Evolutionary conservation across 1,139 yeast species (phyloP).

Genomic region (Geotrichum histeridarum): DNA sequence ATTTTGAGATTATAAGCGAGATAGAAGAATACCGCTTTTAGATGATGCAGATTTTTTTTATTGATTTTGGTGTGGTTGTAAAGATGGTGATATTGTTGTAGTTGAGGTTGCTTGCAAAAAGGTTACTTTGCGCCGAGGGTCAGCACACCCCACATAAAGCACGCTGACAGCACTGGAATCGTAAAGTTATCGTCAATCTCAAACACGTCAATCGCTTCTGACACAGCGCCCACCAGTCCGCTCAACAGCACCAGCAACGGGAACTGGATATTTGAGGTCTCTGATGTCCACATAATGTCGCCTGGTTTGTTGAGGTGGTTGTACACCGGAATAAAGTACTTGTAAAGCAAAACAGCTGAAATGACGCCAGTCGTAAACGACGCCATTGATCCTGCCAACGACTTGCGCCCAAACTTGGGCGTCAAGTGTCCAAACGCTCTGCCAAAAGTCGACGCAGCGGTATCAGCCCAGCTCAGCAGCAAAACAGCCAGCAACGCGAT

Average conservation of each 20-base stretch:
- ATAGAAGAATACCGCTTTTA: too few species aligned
- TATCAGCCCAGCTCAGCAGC: constrained; percentile 92
- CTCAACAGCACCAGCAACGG: constrained; percentile 51
- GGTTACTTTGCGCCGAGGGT: constrained; percentile 20
- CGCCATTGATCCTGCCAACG: constrained; percentile 84
- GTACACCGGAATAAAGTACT: constrained; percentile 61
- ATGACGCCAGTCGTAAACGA: constrained; percentile 72
- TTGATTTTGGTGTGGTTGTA: too few species aligned
- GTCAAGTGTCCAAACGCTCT: constrained; percentile 78
- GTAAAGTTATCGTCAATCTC: constrained; percentile 89
- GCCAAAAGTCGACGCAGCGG: constrained; percentile 94
- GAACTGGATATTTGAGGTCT: constrained; percentile 53
- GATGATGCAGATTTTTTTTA: too few species aligned
- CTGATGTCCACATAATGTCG: constrained; percentile 61
- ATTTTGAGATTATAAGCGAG: too few species aligned
- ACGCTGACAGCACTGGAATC: constrained; percentile 79
- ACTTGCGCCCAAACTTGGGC: constrained; percentile 69
- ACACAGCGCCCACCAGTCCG: constrained; percentile 74
- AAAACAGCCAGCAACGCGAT: constrained; percentile 69
- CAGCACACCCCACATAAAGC: constrained; percentile 51
- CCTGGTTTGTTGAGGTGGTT: constrained; percentile 46
- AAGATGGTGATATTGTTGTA: too few species aligned
- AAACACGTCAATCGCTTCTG: constrained; percentile 73
- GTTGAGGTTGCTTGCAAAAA: neutral
- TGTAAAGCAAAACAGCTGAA: constrained; percentile 64